Evolutionary conservation across 305 asterid genomes (phyloP).

Genomic region (Withania somnifera): DNA sequence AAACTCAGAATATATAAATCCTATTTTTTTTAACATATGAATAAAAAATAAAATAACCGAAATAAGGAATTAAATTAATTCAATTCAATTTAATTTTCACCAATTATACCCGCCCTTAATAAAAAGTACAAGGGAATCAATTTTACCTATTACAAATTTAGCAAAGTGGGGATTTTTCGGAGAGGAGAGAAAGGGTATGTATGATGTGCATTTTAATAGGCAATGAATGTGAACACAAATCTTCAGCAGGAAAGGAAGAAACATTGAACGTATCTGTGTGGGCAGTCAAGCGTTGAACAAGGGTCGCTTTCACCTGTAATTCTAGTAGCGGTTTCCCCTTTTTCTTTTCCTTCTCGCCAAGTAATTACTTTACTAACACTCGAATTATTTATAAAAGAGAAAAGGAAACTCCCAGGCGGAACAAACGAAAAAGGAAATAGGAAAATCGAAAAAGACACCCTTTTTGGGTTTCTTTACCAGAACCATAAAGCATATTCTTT

Average conservation of each 20-base stretch:
- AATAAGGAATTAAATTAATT: no score
- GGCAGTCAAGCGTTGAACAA: background rate
- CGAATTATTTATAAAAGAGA: background rate
- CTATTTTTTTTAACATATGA: no score
- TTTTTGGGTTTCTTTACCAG: background rate
- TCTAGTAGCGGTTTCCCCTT: background rate
- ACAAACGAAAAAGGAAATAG: background rate
- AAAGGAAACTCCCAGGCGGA: background rate
- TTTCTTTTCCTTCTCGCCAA: no score
- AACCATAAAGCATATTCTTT: background rate
- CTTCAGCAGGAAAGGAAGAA: conserved; percentile 11
- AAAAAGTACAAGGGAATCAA: no score
- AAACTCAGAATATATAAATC: no score
- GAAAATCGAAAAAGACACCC: background rate
- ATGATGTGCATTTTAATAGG: no score
- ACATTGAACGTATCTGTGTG: background rate
- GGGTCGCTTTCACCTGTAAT: background rate
- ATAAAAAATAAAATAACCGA: no score
- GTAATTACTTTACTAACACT: background rate
- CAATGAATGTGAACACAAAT: conserved; percentile 25
- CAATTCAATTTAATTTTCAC: no score
- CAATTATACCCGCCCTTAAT: no score
- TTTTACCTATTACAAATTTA: no score
- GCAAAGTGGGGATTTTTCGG: no score
- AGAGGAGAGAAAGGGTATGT: no score